Conservation (phyloP, 768 basidiomycete genomes). For the Pleurotus salmoneostramineus region DNA sequence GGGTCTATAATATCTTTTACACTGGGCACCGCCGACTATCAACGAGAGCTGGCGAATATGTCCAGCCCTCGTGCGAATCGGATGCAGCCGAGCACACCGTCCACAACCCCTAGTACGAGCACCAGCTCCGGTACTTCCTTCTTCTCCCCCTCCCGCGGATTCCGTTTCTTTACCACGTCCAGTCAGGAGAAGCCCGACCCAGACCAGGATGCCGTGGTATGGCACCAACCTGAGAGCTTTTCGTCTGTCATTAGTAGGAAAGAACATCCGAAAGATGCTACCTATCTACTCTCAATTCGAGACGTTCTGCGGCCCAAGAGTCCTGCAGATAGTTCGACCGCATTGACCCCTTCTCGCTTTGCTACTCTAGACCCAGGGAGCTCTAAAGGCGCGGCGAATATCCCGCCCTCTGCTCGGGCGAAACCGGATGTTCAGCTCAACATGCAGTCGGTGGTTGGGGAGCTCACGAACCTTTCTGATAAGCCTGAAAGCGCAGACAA, state of each 20-base stretch:
- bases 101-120: constrained; percentile 19
- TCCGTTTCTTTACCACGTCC: constrained; percentile 44
- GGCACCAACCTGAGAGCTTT: constrained; percentile 59
- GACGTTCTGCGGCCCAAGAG: constrained; percentile 59
- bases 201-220: constrained; percentile 51
- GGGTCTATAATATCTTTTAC: constrained; percentile 79
- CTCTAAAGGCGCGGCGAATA: constrained; percentile 11
- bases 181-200: constrained; percentile 47
- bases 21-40: constrained; percentile 65
- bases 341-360: constrained; percentile 11
- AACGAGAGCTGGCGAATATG: constrained; percentile 39
- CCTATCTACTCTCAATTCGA: constrained; percentile 52
- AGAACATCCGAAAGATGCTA: constrained; percentile 58
- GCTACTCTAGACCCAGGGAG: neutral
- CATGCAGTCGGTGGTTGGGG: constrained; percentile 46
- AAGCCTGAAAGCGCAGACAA: constrained; percentile 35
- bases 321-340: constrained; percentile 25
- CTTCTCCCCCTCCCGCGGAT: constrained; percentile 42
- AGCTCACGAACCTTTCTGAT: constrained; percentile 33
- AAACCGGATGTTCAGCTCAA: constrained; percentile 57
- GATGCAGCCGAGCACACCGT: constrained; percentile 14
- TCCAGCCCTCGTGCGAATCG: constrained; percentile 23
- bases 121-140: constrained; percentile 38
- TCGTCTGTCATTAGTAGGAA: constrained; percentile 60
- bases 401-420: constrained; percentile 41